Conservation (phyloP, 108 stramenopile genomes). For the Skeletonema tropicum region DNA sequence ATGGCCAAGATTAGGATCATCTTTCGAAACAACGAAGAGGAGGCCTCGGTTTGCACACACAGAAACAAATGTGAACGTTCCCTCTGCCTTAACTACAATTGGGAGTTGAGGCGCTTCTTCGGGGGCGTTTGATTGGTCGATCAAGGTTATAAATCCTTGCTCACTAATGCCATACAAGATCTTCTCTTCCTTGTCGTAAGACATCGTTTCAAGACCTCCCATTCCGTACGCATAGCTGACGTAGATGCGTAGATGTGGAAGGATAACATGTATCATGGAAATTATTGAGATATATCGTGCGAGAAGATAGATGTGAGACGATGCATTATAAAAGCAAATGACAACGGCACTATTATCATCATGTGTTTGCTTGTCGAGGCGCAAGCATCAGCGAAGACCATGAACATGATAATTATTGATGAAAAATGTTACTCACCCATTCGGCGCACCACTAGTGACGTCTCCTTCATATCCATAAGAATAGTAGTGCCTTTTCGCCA, state of each 20-base stretch:
- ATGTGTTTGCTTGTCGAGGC: too few species aligned
- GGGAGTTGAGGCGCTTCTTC: slow-evolving; percentile 30
- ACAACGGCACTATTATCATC: too few species aligned
- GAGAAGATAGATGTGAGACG: too few species aligned
- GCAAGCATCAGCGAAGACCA: too few species aligned
- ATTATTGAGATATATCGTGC: too few species aligned
- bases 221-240: slow-evolving; percentile 51
- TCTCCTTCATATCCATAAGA: slow-evolving; percentile 24
- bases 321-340: too few species aligned
- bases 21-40: slow-evolving; percentile 29
- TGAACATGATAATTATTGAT: too few species aligned
- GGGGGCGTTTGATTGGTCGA: slow-evolving; percentile 42
- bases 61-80: slow-evolving; percentile 18
- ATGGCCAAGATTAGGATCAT: slow-evolving; percentile 33
- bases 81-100: slow-evolving; percentile 11
- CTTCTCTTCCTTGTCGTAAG: slow-evolving; percentile 47
- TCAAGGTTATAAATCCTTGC: slow-evolving; percentile 43
- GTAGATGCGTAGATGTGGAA: too few species aligned
- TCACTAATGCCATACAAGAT: slow-evolving; percentile 54
- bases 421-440: slow-evolving; percentile 30
- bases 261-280: too few species aligned
- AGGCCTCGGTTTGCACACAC: slow-evolving; percentile 41
- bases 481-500: slow-evolving; percentile 14
- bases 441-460: slow-evolving; percentile 22
- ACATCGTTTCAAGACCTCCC: slow-evolving; percentile 45